A percentile compares a stretch with the other conserved stretches of the same genome.
Conservation (phyloP, 1,284 basidiomycete species). For the Cronartium quercuum region DNA sequence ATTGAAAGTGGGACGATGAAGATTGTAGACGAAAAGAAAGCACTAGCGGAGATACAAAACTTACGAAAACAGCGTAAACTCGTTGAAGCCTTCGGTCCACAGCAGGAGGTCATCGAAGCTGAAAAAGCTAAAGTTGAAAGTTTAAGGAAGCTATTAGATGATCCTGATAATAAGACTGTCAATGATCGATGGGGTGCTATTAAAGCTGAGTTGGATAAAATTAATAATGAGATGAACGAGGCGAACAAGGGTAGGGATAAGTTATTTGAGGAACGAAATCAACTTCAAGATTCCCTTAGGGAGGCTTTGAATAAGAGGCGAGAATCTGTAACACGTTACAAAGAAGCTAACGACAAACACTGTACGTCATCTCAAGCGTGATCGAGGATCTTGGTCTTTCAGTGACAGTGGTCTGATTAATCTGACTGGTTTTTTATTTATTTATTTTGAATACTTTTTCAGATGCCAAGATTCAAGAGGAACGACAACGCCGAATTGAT, state of each 20-base stretch:
- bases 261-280: slow-evolving; percentile 80
- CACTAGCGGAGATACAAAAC: slow-evolving; percentile 74
- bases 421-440: slow-evolving; percentile 43
- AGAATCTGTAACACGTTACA: slow-evolving; percentile 63
- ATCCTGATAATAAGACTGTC: slow-evolving; percentile 77
- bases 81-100: slow-evolving; percentile 71
- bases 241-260: slow-evolving; percentile 72
- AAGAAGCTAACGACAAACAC: slow-evolving; percentile 68
- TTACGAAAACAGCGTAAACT: slow-evolving; percentile 63
- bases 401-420: slow-evolving; percentile 41
- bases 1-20: slow-evolving; percentile 89
- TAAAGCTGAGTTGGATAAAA: slow-evolving; percentile 74
- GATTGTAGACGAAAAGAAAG: slow-evolving; percentile 91
- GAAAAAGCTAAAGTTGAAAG: slow-evolving; percentile 71
- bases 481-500: slow-evolving; percentile 75
- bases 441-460: slow-evolving; percentile 52
- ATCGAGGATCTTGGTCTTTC: too few relatives aligned
- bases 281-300: slow-evolving; percentile 59
- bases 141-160: slow-evolving; percentile 75
- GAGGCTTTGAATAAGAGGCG: slow-evolving; percentile 71
- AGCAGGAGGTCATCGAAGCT: slow-evolving; percentile 72
- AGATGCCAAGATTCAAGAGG: slow-evolving; percentile 52
- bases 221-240: slow-evolving; percentile 82
- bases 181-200: slow-evolving; percentile 76
- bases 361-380: slow-evolving; percentile 41